Evolutionary conservation across 2,329 filamentous ascomycete genomes (phyloP).

Genomic region (Penicillium sp.): DNA sequence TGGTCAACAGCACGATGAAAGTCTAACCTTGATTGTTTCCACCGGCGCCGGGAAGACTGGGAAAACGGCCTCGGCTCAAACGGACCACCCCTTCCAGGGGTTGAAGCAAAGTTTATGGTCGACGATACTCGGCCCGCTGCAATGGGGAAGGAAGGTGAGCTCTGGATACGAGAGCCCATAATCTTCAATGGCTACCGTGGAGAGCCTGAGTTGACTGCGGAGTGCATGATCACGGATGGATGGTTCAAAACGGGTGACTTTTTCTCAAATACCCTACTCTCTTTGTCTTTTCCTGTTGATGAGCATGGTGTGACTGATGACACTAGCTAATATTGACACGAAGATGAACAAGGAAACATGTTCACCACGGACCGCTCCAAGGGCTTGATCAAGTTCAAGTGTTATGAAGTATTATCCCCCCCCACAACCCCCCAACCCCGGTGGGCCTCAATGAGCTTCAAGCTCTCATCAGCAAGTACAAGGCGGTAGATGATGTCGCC

Average conservation of each 20-base stretch:
- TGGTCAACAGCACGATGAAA: background rate
- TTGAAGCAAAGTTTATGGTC: background rate
- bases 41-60: background rate
- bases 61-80: background rate
- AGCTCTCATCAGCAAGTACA: background rate
- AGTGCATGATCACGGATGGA: background rate
- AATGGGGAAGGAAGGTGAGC: background rate
- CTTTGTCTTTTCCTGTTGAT: background rate
- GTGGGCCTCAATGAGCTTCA: background rate
- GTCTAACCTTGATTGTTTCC: background rate
- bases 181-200: background rate
- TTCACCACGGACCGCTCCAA: background rate
- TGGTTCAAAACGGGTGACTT: background rate
- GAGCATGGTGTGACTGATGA: background rate
- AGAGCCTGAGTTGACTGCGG: background rate
- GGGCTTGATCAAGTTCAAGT: background rate
- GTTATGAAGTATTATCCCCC: background rate
- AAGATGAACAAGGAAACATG: background rate
- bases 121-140: background rate
- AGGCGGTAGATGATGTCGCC: background rate
- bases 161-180: background rate
- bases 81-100: background rate
- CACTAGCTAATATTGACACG: background rate
- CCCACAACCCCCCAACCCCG: too few relatives aligned
- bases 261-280: too few relatives aligned